These are phyloP conservation scores for Phalaenopsis aphrodite DNA, from an alignment of 106 monocot genomes.

Conservation along the genomic window DNA sequence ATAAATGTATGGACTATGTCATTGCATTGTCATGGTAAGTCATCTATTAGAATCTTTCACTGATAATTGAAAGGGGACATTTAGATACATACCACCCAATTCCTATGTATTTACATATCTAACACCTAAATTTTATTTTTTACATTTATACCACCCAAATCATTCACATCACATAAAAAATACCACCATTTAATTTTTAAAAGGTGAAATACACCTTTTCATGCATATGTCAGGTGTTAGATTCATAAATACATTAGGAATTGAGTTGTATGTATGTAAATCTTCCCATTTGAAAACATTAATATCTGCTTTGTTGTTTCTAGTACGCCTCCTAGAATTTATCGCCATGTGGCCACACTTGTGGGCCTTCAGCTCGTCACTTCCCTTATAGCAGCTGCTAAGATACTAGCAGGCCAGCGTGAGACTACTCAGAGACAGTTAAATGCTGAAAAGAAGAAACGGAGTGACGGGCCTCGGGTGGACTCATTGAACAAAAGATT, in stretches of 20 bases:
- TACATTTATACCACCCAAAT: no score
- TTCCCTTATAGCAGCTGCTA: slow-evolving; percentile 81
- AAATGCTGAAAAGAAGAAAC: slow-evolving; percentile 95
- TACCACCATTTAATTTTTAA: no score
- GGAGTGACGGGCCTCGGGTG: slow-evolving; percentile 73
- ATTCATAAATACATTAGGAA: no score
- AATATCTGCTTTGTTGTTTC: slow-evolving; percentile 5
- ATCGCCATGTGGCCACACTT: slow-evolving; percentile 81
- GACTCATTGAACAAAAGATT: slow-evolving; percentile 86
- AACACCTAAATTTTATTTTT: no score
- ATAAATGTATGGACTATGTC: slow-evolving; percentile 87
- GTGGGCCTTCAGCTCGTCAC: slow-evolving; percentile 94
- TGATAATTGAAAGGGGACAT: neutral
- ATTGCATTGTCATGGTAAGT: slow-evolving; percentile 91
- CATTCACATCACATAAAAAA: no score
- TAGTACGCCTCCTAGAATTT: slow-evolving; percentile 94
- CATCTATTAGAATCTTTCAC: neutral
- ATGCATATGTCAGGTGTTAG: no score
- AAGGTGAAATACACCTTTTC: no score
- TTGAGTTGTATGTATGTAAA: no score
- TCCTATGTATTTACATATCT: no score
- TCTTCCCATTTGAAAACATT: neutral
- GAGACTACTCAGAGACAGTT: slow-evolving; percentile 97
- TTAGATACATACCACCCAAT: no score
- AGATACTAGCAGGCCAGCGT: slow-evolving; percentile 72